Evolutionary conservation across 2,329 filamentous ascomycete species (phyloP).

Genomic region (Camillea tinctor): DNA sequence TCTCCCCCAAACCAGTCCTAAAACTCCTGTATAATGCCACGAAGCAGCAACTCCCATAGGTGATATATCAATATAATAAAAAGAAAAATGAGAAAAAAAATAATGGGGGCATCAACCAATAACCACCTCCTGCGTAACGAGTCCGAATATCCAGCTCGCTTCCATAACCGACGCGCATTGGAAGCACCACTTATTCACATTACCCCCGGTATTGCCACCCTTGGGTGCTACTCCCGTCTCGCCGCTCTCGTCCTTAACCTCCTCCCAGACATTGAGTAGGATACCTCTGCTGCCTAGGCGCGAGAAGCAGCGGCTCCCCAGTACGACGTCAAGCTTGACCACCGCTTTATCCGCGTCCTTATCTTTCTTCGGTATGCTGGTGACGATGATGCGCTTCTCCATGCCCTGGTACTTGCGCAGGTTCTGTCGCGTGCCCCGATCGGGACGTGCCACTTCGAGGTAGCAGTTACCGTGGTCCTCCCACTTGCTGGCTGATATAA

Average conservation of each 20-base stretch:
- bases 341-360: constrained; percentile 53
- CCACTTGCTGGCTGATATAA: constrained; percentile 78
- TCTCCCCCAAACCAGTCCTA: too few species aligned
- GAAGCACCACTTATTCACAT: constrained; percentile 64
- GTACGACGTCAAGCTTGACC: constrained; percentile 76
- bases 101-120: constrained; percentile 26
- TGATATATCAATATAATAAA: too few species aligned
- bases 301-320: constrained; percentile 83
- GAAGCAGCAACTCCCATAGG: too few species aligned
- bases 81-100: background rate
- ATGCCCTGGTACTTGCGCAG: constrained; percentile 61
- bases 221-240: constrained; percentile 51
- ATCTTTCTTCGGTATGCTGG: constrained; percentile 63
- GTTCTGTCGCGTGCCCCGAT: constrained; percentile 57
- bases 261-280: constrained; percentile 84
- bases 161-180: constrained; percentile 54
- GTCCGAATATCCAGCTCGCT: constrained; percentile 54
- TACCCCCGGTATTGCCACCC: constrained; percentile 48
- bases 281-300: constrained; percentile 82
- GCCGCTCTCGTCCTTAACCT: constrained; percentile 63
- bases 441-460: constrained; percentile 79
- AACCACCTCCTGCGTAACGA: constrained; percentile 57
- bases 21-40: too few species aligned
- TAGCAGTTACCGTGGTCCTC: constrained; percentile 84
- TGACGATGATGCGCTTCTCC: constrained; percentile 84